Base-by-base conservation (phyloP, 2,329 filamentous ascomycete species). In the Canariomyces notabilis region DNA sequence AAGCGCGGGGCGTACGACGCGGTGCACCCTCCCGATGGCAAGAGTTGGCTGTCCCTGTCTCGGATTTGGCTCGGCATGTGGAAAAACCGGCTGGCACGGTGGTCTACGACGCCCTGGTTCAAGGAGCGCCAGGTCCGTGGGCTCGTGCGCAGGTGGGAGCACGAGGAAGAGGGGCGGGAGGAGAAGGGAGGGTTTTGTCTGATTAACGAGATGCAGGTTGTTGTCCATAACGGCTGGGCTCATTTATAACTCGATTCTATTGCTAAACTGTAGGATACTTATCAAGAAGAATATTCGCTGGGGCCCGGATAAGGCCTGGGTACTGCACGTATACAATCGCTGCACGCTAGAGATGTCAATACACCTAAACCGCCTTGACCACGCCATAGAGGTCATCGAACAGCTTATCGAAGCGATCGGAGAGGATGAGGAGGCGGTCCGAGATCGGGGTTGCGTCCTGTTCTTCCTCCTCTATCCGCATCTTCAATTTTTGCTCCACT, bases 181-280 rank as follows among this genome's bases (percentile, higher is more conserved):
- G 57, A 79, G 56, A 64, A 64, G 11, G 76, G 76, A 3, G 63
- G 63, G 9, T 67, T 69, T 18, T 80, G 77, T 56, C 65, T 79
- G 48, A 75, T 80, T 44, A 74, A 79, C 55, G 77, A 80, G 63
- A 79, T 77, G 74, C 76, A 79, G 57, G 74, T 80, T 52, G 68
- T 80, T 63, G 75, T 73, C 60, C 62, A 67, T 55, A 79, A 79
- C 57, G 77, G 77, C 21, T 80, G 76, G 76, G 75, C 72, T 50
- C 77, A 80, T 63, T 61, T 79, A 42, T 79, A 53, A 48, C 5
- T 41, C n/a, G n/a, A n/a, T n/a, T n/a, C n/a, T n/a, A n/a, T n/a
- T n/a, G n/a, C n/a, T n/a, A n/a, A n/a, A n/a, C n/a, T n/a, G n/a
- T n/a, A n/a, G n/a, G n/a, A n/a, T n/a, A n/a, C n/a, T n/a, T n/a